A percentile compares a stretch with the other conserved stretches of the same genome.
Conservation (phyloP, 495 filamentous ascomycete species). For the Penicillium coffeae region DNA sequence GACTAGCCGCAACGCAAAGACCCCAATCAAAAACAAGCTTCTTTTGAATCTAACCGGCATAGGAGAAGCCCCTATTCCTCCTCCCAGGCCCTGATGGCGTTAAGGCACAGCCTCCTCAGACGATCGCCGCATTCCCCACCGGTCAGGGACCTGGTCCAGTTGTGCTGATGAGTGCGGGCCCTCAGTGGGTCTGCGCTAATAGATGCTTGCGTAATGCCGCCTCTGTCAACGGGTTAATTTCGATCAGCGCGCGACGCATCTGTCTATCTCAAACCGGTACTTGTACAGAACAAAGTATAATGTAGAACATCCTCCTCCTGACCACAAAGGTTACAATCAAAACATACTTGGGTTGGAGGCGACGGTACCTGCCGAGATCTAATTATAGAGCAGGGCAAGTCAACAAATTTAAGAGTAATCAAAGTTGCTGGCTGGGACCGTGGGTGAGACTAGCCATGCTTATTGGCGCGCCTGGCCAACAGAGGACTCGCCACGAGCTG, state of each 20-base stretch:
- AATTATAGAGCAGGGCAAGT: too few relatives aligned
- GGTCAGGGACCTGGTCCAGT: conserved; percentile 43
- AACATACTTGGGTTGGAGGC: too few relatives aligned
- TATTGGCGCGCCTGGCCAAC: neutral
- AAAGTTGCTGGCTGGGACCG: neutral
- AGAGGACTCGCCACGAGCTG: conserved; percentile 21
- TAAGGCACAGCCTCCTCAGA: conserved; percentile 26
- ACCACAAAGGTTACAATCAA: too few relatives aligned
- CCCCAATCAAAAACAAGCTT: conserved; percentile 5
- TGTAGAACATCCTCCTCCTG: too few relatives aligned
- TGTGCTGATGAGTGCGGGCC: conserved; percentile 33
- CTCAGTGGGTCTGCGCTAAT: conserved; percentile 28
- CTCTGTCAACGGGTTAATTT: conserved; percentile 32
- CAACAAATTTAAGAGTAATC: neutral
- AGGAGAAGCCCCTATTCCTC: conserved; percentile 5
- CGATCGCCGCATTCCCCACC: conserved; percentile 46
- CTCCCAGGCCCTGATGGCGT: conserved; percentile 26
- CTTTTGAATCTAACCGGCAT: conserved; percentile 4
- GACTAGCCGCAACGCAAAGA: too few relatives aligned
- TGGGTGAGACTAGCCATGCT: neutral
- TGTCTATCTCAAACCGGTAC: conserved; percentile 20
- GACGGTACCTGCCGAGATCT: too few relatives aligned
- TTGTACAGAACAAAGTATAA: neutral
- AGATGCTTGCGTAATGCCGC: conserved; percentile 44
- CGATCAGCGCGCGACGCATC: conserved; percentile 29